Evolutionary conservation across 441 rosid genomes (phyloP).

Genomic region (Francoa sonchifolia): DNA sequence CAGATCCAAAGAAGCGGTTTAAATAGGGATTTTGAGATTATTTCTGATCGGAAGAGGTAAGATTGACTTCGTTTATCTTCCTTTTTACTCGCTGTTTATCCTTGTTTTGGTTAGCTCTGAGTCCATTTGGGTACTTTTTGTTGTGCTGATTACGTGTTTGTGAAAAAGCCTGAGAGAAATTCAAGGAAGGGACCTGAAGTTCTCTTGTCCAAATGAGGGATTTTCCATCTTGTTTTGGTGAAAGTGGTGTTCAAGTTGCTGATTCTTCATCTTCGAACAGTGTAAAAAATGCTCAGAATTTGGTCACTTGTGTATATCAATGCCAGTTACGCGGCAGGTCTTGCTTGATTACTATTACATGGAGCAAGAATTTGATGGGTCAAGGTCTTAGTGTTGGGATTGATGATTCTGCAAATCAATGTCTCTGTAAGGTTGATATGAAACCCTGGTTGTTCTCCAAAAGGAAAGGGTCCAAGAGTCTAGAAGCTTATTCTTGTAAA

Average conservation of each 20-base stretch:
- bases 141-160: conserved; percentile 4
- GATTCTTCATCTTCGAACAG: conserved; percentile 57
- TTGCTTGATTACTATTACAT: conserved; percentile 68
- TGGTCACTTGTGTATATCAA: conserved; percentile 67
- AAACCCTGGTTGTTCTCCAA: conserved; percentile 88
- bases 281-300: conserved; percentile 51
- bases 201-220: conserved; percentile 44
- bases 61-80: too few relatives aligned
- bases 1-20: too few relatives aligned
- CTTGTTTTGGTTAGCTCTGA: too few relatives aligned
- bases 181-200: not conserved
- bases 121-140: too few relatives aligned
- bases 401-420: conserved; percentile 48
- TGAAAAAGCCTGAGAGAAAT: not conserved
- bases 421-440: conserved; percentile 69
- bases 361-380: conserved; percentile 81
- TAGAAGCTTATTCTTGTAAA: conserved; percentile 45
- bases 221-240: conserved; percentile 93
- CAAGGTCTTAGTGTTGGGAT: conserved; percentile 64
- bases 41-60: too few relatives aligned
- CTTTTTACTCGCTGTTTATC: too few relatives aligned
- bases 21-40: too few relatives aligned
- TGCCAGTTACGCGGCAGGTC: conserved; percentile 40
- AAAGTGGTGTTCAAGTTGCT: conserved; percentile 81
- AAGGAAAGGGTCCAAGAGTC: conserved; percentile 67